Percentiles rank a stretch among this genome's conserved stretches.
phyloP scores from a whole-genome alignment of 371 early-diverging fungal genomes.

The Saksenaea oblongispora region DNA sequence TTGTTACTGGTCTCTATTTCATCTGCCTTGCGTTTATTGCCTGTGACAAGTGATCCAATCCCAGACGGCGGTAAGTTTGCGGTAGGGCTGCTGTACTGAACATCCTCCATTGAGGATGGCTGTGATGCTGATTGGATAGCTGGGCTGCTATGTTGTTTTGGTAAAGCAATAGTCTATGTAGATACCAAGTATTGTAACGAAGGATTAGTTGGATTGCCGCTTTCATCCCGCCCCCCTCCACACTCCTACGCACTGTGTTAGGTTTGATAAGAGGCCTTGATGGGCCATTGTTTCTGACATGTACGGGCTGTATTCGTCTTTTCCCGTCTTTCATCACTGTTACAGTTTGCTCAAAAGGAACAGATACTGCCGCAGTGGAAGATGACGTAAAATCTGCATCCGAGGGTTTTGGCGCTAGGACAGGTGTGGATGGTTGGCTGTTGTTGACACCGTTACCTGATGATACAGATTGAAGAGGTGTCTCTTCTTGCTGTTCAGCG shows the following conservation, averaged over 20 bases:
- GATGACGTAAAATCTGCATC: constrained; percentile 21
- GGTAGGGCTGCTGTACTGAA: constrained; percentile 5
- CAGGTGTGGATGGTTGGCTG: background rate
- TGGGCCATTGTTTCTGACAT: constrained; percentile 34
- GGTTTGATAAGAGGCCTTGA: background rate
- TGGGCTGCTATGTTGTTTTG: background rate
- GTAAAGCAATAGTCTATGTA: background rate
- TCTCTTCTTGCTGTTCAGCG: constrained; percentile 6
- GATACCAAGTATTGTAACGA: background rate
- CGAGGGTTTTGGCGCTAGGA: background rate
- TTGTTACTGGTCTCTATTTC: constrained; percentile 16
- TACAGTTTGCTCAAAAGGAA: constrained; percentile 53
- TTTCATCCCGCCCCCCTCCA: background rate
- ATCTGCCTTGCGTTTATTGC: constrained; percentile 51
- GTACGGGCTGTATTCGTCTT: constrained; percentile 77
- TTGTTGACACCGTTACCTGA: background rate
- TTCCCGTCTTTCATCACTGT: constrained; percentile 77
- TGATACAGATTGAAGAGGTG: background rate
- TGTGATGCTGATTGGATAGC: background rate
- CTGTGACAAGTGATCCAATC: constrained; percentile 38
- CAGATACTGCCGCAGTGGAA: constrained; percentile 12
- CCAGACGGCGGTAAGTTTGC: constrained; percentile 9
- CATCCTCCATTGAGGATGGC: background rate
- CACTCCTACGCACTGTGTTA: background rate
- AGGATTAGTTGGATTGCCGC: background rate